phyloP scores from a whole-genome alignment of 495 filamentous ascomycete species.

The Friedmanniomyces endolithicus region DNA sequence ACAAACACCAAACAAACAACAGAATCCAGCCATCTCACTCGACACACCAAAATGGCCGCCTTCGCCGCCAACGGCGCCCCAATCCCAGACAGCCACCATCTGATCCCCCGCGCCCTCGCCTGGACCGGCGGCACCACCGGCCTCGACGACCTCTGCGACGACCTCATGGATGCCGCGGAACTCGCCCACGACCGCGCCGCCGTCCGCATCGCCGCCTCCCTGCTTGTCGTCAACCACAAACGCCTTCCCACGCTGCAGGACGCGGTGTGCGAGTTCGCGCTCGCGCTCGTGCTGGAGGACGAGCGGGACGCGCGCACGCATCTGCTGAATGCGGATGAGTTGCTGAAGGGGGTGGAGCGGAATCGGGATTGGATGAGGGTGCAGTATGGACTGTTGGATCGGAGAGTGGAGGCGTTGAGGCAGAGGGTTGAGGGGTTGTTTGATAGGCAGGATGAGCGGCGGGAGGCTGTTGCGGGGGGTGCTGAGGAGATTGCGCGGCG shows the following conservation, averaged over 20 bases:
- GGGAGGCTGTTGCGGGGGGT: neutral
- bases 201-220: neutral
- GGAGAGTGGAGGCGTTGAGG: neutral
- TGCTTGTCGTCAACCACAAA: neutral
- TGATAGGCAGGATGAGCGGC: neutral
- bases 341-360: neutral
- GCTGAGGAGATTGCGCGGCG: neutral
- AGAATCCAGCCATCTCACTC: no score
- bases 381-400: neutral
- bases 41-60: no score
- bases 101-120: neutral
- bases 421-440: neutral
- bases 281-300: neutral
- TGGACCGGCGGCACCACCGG: neutral
- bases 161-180: neutral
- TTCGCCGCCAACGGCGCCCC: neutral
- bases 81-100: neutral
- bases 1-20: no score
- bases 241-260: neutral
- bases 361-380: neutral
- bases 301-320: neutral
- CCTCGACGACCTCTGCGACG: neutral
- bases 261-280: neutral
- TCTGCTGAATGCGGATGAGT: neutral
- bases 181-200: neutral